phyloP scores from a whole-genome alignment of 2,329 filamentous ascomycete species.

The Diaporthe sp. region DNA sequence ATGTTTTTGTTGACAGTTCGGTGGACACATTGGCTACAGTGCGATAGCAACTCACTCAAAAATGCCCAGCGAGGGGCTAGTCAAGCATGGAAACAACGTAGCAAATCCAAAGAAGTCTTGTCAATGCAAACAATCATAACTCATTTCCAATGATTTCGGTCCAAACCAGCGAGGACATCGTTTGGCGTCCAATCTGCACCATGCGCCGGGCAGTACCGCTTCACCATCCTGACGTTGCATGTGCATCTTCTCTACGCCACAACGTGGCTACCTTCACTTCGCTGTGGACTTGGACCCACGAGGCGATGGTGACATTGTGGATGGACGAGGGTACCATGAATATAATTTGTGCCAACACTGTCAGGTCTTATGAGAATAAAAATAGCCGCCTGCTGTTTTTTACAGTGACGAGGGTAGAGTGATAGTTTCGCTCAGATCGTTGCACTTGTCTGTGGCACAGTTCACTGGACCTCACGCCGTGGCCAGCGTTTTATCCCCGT shows the following conservation, averaged over 20 bases:
- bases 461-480: too few relatives aligned
- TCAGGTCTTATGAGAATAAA: neutral
- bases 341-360: neutral
- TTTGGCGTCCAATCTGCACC: conserved; percentile 47
- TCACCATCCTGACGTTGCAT: neutral
- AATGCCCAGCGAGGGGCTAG: neutral
- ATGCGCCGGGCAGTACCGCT: neutral
- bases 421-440: neutral
- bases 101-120: neutral
- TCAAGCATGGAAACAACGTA: conserved; percentile 2
- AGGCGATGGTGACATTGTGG: neutral
- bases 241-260: neutral
- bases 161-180: neutral
- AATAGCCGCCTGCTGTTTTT: neutral
- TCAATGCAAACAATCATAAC: neutral
- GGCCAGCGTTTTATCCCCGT: too few relatives aligned
- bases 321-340: neutral
- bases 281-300: neutral
- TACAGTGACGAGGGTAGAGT: neutral
- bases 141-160: neutral
- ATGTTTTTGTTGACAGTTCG: too few relatives aligned
- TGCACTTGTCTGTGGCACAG: too few relatives aligned
- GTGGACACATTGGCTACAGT: too few relatives aligned
- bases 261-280: neutral
- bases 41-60: too few relatives aligned